Base-by-base conservation (phyloP, 495 filamentous ascomycete genomes). In the Hypoxylon trugodes region DNA sequence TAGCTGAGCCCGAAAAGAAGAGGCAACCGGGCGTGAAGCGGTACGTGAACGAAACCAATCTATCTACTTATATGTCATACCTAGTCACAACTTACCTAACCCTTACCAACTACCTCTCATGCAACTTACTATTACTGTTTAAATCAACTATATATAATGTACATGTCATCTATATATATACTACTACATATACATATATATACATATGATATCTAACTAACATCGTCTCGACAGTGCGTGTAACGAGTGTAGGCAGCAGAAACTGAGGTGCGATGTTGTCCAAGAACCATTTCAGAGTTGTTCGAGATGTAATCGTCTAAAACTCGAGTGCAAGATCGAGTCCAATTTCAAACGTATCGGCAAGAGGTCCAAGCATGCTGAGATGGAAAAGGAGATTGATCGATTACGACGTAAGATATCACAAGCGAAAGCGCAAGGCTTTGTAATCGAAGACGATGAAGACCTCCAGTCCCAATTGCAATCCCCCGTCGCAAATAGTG, bases 181-280 rank as follows among this genome's bases (percentile, higher is more conserved):
- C 30, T 13, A 21, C 6, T 9, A 26, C 28, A 21, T 50, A 24
- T 6, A 41, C 26, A 59, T 59, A 33, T 33, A 49, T 25, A 24
- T 50, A 41, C 15, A 48, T 53, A 35, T 41, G 42, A 40, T 10
- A 49, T 28, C 3, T 43, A 37, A 38, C 61, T 65, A 59, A 65
- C 41, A 19, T 10, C n/a, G 28, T 37, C 21, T 13, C 38, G 6
- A n/a, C 37, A 67, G 64, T 57, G 93, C 93, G 12, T 96, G 93
- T 73, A 96, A 97, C 76, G 91, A 97, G 73, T 97, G 93, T 74
- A 86, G 92, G 33, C 93, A 97, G 75, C 93, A 97, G 76, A 97
- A 97, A 84, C 91, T 93, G 68, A 77, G 90, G 66, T 97, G 93
- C 82, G 90, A 96, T 82, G 93, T 96, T 54, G 79, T 91, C 40